Evolutionary conservation across 257 asterid species (phyloP).

Genomic region (Fraxinus pennsylvanica): DNA sequence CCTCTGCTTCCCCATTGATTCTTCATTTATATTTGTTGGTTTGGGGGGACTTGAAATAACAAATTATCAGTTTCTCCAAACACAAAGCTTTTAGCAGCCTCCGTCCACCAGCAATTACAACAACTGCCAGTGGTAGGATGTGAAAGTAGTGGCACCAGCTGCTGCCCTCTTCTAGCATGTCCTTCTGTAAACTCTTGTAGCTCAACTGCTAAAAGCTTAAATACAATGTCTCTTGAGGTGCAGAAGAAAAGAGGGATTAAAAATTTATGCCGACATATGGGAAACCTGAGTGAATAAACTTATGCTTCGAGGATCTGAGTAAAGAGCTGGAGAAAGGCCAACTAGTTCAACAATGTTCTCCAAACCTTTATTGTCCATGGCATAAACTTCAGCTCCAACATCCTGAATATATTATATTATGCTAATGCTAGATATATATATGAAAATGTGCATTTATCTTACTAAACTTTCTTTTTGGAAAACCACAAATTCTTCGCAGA

Average conservation of each 20-base stretch:
- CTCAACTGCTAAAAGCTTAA: conserved; percentile 80
- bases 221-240: conserved; percentile 32
- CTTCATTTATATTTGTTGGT: too few relatives aligned
- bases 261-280: conserved; percentile 61
- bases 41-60: too few relatives aligned
- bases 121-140: conserved; percentile 13
- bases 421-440: not conserved
- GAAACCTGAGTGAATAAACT: conserved; percentile 49
- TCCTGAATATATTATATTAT: not conserved
- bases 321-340: conserved; percentile 82
- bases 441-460: too few relatives aligned
- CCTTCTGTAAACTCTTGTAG: conserved; percentile 45
- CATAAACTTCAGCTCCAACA: conserved; percentile 64
- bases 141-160: conserved; percentile 3
- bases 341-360: conserved; percentile 80
- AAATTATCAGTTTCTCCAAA: not conserved
- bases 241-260: conserved; percentile 45
- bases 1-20: too few relatives aligned
- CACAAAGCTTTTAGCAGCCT: not conserved
- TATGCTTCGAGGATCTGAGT: conserved; percentile 83
- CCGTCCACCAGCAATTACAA: not conserved
- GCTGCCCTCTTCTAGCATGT: conserved; percentile 36
- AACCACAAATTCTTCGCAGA: too few relatives aligned
- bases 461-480: too few relatives aligned
- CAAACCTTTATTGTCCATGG: conserved; percentile 80